Conservation (phyloP, 176 grass and related monocot genomes). For the Triticum dicoccoides region DNA sequence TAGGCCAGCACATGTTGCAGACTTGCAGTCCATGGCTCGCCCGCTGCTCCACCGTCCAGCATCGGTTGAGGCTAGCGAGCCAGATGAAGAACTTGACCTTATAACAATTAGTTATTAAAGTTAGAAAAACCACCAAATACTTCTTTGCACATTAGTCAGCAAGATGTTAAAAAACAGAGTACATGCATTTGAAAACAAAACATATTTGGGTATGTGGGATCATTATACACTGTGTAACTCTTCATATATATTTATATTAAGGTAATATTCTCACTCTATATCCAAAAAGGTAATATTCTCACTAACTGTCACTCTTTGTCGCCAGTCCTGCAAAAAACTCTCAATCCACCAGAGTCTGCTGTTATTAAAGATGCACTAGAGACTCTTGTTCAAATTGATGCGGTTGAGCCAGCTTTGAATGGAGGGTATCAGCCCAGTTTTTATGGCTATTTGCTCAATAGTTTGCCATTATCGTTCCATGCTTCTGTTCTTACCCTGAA, state of each 20-base stretch:
- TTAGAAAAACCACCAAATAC: constrained; percentile 1
- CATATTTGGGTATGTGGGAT: neutral
- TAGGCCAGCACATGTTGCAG: neutral
- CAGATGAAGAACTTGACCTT: too few relatives aligned
- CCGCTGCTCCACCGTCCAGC: neutral
- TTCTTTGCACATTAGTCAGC: constrained; percentile 2
- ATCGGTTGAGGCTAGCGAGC: too few relatives aligned
- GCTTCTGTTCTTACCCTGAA: constrained; percentile 71
- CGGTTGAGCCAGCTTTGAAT: constrained; percentile 42
- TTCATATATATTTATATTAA: constrained; percentile 3
- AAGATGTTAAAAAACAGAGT: neutral
- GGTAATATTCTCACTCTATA: neutral
- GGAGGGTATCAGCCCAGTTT: constrained; percentile 73
- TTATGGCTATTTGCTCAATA: constrained; percentile 77
- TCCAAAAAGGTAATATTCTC: neutral
- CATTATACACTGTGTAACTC: neutral
- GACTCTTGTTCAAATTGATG: constrained; percentile 66
- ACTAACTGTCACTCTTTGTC: constrained; percentile 26
- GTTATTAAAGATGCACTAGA: constrained; percentile 61
- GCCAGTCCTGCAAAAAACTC: constrained; percentile 61
- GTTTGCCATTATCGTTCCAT: constrained; percentile 79
- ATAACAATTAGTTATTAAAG: neutral
- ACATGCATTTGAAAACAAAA: constrained; percentile 6
- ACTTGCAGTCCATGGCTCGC: too few relatives aligned
- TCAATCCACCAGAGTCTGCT: constrained; percentile 57